A percentile compares a stretch with the other conserved stretches of the same genome.
These are phyloP conservation scores for Elsinoe arachidis DNA, from an alignment of 2,329 filamentous ascomycete genomes.

Conservation along the genomic window DNA sequence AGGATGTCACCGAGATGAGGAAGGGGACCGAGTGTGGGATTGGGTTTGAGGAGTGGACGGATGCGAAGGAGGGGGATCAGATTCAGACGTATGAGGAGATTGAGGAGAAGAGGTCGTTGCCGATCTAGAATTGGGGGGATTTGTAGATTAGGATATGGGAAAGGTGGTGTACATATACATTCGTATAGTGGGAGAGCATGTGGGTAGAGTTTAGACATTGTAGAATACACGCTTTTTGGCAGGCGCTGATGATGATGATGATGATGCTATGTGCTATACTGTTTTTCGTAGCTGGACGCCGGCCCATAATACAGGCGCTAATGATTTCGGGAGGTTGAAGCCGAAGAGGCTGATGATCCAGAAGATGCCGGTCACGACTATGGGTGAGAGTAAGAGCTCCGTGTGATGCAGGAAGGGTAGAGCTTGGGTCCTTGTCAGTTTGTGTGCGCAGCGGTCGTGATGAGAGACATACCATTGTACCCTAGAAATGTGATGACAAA, in stretches of 20 bases:
- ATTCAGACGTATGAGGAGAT: slow-evolving; percentile 82
- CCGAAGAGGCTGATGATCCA: slow-evolving; percentile 49
- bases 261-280: slow-evolving; percentile 14
- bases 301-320: slow-evolving; percentile 44
- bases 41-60: slow-evolving; percentile 69
- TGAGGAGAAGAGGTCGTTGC: slow-evolving; percentile 56
- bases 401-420: slow-evolving; percentile 60
- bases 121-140: slow-evolving; percentile 17
- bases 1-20: slow-evolving; percentile 78
- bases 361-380: slow-evolving; percentile 50
- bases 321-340: slow-evolving; percentile 42
- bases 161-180: background rate
- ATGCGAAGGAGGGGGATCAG: slow-evolving; percentile 70
- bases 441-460: background rate
- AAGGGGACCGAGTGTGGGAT: slow-evolving; percentile 94
- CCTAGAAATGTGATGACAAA: slow-evolving; percentile 61
- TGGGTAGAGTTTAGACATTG: slow-evolving; percentile 4
- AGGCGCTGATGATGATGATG: background rate
- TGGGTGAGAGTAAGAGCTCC: slow-evolving; percentile 54
- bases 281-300: slow-evolving; percentile 33
- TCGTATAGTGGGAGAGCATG: background rate
- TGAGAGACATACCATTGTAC: slow-evolving; percentile 46
- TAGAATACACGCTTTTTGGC: background rate
- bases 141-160: background rate
- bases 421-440: slow-evolving; percentile 30